Base-by-base conservation (phyloP, 2,329 filamentous ascomycete species). In the Pyrenochaeta sp. region DNA sequence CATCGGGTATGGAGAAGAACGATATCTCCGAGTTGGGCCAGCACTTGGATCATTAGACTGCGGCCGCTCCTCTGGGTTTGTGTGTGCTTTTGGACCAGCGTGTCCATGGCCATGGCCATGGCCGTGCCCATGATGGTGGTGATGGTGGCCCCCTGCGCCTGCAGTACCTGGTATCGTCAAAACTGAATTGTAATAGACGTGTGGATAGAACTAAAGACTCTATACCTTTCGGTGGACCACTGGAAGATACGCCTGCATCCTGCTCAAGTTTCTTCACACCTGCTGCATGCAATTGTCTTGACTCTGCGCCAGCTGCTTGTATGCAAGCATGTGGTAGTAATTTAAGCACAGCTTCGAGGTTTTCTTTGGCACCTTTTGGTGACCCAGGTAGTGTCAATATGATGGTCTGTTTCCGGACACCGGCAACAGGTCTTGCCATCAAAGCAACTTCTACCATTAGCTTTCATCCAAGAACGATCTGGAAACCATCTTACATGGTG, bases 271-370 rank as follows among this genome's bases (percentile, higher is more conserved):
- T 90, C 74, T 88, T 85, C 0, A 93, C 78, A 1, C 94, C 93
- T 2, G 91, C 91, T 0, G 80, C 78, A 69, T 99, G 94, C 4
- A 96, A 73, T 1, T 76, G 71, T 56, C 94, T 82, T 0, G 94
- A 97, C 63, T 96, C 84, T 10, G 83, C 85, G 1, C 93, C 94
- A 0, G 88, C 84, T 19, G 90, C 89, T 74, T 97, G 93, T 6
- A 89, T 75, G 58, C 94, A 99, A n/a, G 94, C 94, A 72, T 99
- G 94, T 0, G 93, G 92, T 5, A 99, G 74, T n/a, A 93, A 84
- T 66, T 91, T 95, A 50, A 99, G 76, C 6, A 99, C 79, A 1
- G 92, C 86, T 63, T 94, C 85, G 0, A 99, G 81, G 64, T 97
- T 99, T 75, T 99, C 94, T 63, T 85, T 89, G 7, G 94, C 94